Evolutionary conservation across 176 grass and related monocot species (phyloP), one percentile per base, ranked within the genome.

Genomic region (Typha latifolia): DNA sequence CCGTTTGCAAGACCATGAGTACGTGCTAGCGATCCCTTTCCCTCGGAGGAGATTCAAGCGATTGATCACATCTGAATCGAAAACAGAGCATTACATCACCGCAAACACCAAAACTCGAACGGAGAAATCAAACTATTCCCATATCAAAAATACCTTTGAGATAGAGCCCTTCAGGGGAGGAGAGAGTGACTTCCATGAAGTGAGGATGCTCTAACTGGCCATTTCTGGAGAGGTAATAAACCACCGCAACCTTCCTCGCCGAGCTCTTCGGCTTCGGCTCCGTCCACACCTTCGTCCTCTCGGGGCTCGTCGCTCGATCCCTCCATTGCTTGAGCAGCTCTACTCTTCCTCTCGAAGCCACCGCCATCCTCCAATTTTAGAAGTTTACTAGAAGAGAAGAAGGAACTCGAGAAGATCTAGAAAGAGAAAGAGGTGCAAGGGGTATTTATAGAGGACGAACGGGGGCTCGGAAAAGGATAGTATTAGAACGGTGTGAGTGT

Each of bases 171-270:
- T 57, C 62, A 0, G 74, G 51, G 0, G 19, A 78, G 71, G 73
- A 69, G 51, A 69, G 16, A 0, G 74, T 5, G 15, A 90, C 77
- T 74, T 91, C 71, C 72, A 87, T 70, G 78, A 91, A 91, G 67
- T 91, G 88, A 0, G 88, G 84, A 53, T 91, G 89, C 56, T 91
- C 84, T 51, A 91, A 83, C 22, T 82, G 84, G 31, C 84, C 84
- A 55, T 82, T 78, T 23, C 72, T 75, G 1, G 70, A 79, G 24
- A 91, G 81, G 63, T 91, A 91, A 66, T 91, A 91, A 5, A 91
- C 84, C 43, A 91, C 81, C 3, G 78, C 63, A 47, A 87, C 78
- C 66, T 77, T 81, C 51, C 47, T 47, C 14, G n/a, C 19, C 18
- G 50, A 59, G 19, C 15, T 26, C 65, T 22, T 64, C 2, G 53